Percentiles rank a stretch among this genome's conserved stretches.
Conservation (phyloP, 2,329 filamentous ascomycete genomes). For the Aureobasidium sp. region DNA sequence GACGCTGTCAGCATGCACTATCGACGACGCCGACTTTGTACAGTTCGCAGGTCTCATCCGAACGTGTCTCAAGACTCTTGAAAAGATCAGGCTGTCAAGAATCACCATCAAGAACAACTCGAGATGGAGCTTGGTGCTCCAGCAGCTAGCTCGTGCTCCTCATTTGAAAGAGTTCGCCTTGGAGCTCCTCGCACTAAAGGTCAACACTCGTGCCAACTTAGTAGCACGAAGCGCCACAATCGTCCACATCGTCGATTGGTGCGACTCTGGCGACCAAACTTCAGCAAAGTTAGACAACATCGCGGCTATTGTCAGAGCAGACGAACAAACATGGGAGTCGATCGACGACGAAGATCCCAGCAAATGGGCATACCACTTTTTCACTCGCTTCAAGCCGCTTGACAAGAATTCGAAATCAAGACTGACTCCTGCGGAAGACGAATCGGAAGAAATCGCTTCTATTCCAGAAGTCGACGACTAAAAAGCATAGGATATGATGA, state of each 20-base stretch:
- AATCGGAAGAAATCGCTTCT: too few species aligned
- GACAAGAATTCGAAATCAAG: too few species aligned
- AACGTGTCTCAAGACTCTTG: neutral
- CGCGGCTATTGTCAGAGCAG: neutral
- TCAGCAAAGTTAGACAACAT: neutral
- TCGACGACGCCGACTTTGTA: too few species aligned
- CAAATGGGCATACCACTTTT: neutral
- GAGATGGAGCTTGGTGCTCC: neutral
- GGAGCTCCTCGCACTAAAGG: neutral
- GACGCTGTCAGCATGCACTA: neutral
- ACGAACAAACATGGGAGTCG: neutral
- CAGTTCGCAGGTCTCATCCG: neutral
- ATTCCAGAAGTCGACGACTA: too few species aligned
- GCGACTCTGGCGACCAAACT: neutral
- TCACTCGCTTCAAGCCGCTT: too few species aligned
- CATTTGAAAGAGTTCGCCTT: neutral
- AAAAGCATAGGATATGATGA: too few species aligned
- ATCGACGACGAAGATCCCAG: neutral
- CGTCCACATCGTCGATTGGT: neutral
- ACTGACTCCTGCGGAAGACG: too few species aligned
- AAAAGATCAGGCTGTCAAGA: neutral
- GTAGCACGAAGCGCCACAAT: neutral
- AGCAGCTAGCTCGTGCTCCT: neutral
- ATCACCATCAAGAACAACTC: neutral
- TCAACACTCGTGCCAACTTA: neutral